A percentile compares a stretch with the other conserved stretches of the same genome.
Conservation (phyloP, 2,329 filamentous ascomycete genomes). For the Calonectria pteridis region DNA sequence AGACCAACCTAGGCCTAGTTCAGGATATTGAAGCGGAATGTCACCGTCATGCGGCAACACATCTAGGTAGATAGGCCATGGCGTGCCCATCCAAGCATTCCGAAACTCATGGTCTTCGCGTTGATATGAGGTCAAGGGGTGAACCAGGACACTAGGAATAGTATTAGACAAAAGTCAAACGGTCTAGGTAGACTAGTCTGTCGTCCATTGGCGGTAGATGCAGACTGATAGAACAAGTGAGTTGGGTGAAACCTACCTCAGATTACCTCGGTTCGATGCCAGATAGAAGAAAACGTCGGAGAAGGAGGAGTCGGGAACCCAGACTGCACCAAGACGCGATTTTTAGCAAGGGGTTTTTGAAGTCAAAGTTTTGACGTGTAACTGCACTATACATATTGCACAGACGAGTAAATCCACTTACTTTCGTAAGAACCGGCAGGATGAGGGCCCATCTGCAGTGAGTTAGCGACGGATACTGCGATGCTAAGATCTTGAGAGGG, state of each 20-base stretch:
- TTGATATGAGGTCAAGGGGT: neutral
- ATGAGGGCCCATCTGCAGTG: neutral
- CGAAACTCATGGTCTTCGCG: neutral
- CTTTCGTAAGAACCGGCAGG: constrained; percentile 2
- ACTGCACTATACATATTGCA: no score
- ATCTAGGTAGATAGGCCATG: neutral
- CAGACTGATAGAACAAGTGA: no score
- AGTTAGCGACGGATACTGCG: neutral
- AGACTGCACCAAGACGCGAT: neutral
- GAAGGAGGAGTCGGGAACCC: neutral
- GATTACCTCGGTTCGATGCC: neutral
- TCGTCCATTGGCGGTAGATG: no score
- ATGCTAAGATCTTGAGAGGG: neutral
- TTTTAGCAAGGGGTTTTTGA: neutral
- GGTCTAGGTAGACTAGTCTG: no score
- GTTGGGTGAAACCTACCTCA: neutral
- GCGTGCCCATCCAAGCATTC: neutral
- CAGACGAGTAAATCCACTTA: neutral
- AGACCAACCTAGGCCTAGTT: neutral
- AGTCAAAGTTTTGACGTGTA: no score
- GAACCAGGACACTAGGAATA: neutral
- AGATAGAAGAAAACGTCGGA: neutral
- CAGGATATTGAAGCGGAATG: neutral
- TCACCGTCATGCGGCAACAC: neutral
- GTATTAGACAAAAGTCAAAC: neutral